Conservation (phyloP, 495 filamentous ascomycete species). For the Talaromyces nanjingensis region DNA sequence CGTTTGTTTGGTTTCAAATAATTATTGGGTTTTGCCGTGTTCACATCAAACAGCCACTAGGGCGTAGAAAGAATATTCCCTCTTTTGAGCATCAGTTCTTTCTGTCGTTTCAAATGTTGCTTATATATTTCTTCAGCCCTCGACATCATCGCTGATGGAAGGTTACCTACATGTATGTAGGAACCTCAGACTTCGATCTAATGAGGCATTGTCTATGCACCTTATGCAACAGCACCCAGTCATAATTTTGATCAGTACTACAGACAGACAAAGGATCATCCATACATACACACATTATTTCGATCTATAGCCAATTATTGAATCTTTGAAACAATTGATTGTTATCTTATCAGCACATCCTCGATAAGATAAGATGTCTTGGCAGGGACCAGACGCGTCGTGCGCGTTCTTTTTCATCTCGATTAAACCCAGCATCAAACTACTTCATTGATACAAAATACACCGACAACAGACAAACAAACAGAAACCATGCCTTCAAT, state of each 20-base stretch:
- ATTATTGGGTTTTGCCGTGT: neutral
- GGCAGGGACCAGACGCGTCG: neutral
- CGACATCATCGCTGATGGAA: neutral
- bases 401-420: neutral
- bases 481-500: conserved; percentile 38
- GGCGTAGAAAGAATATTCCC: neutral
- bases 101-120: neutral
- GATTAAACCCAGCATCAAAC: neutral
- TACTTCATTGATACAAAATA: no score
- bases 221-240: no score
- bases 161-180: no score
- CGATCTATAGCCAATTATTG: no score
- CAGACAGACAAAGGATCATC: neutral
- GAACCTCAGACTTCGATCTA: neutral
- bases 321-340: neutral
- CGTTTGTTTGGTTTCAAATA: neutral
- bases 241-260: no score
- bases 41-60: neutral
- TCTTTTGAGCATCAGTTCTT: neutral
- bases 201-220: neutral
- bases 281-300: neutral
- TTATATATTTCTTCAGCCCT: neutral
- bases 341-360: neutral
- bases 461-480: neutral
- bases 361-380: neutral